Conservation (phyloP, 176 grass and related monocot species). For the Oryza meyeriana region DNA sequence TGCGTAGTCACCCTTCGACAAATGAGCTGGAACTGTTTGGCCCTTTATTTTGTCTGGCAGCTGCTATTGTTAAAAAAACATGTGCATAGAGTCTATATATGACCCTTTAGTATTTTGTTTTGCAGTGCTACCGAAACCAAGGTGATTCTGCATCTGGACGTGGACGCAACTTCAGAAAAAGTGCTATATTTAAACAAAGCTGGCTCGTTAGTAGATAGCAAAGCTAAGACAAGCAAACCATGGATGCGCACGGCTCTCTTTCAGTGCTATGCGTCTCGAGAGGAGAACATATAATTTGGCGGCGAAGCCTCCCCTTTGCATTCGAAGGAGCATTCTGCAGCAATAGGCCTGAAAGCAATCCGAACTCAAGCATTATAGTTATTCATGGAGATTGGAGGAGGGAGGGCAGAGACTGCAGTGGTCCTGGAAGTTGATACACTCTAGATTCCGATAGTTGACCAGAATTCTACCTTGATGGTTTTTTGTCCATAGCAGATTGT, state of each 20-base stretch:
- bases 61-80: neutral
- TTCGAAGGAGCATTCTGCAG: neutral
- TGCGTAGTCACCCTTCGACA: neutral
- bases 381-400: neutral
- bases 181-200: constrained; percentile 66
- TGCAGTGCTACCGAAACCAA: constrained; percentile 88
- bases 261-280: neutral
- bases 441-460: neutral
- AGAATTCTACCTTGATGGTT: neutral
- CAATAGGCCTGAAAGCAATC: neutral
- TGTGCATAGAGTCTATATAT: neutral
- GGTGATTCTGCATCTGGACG: constrained; percentile 71
- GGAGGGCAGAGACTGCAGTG: too few species aligned
- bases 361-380: neutral
- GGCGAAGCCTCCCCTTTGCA: neutral
- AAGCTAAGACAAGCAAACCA: neutral
- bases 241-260: neutral
- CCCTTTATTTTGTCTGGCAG: neutral
- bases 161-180: constrained; percentile 55
- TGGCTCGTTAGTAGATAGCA: constrained; percentile 80
- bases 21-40: neutral
- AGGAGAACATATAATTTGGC: neutral
- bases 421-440: neutral
- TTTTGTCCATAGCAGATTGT: neutral
- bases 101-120: neutral